Percentiles rank a stretch among this genome's conserved stretches.
Evolutionary conservation across 1,139 yeast genomes (phyloP).

Genomic region (Candida anutae): DNA sequence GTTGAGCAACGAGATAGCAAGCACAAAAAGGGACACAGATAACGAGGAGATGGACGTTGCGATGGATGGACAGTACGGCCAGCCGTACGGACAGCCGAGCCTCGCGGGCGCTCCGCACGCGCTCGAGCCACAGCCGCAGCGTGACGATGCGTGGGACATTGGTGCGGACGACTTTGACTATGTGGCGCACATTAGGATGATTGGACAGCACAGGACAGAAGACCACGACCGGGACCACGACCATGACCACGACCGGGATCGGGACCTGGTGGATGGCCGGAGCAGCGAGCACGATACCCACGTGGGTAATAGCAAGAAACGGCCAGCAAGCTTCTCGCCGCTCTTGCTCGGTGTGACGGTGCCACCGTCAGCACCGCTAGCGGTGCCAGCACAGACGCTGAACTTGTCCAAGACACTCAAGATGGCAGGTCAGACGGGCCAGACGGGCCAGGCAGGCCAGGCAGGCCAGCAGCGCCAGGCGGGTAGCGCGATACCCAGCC

Average conservation of each 20-base stretch:
- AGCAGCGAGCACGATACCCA: too few relatives aligned
- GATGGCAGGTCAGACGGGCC: not conserved
- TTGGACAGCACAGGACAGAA: slow-evolving; percentile 32
- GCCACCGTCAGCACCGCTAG: too few relatives aligned
- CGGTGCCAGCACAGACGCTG: slow-evolving; percentile 2
- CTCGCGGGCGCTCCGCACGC: too few relatives aligned
- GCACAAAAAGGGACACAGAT: too few relatives aligned
- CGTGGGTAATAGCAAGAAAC: slow-evolving; percentile 17
- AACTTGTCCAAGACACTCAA: not conserved
- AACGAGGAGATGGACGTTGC: too few relatives aligned
- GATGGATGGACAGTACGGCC: too few relatives aligned
- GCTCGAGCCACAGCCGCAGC: too few relatives aligned
- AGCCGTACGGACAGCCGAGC: too few relatives aligned
- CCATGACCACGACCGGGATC: not conserved
- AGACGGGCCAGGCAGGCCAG: not conserved
- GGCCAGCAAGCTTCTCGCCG: slow-evolving; percentile 32
- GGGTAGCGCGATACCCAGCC: too few relatives aligned
- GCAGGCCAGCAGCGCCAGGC: not conserved
- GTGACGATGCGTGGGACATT: too few relatives aligned
- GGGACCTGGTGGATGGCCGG: not conserved
- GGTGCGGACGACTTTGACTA: slow-evolving; percentile 55
- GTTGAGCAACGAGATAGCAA: too few relatives aligned
- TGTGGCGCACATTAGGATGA: slow-evolving; percentile 56
- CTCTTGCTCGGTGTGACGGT: slow-evolving; percentile 8
- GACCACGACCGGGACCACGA: slow-evolving; percentile 1